Conservation (phyloP, 2,329 filamentous ascomycete species). For the Phymatotrichopsis omnivora region DNA sequence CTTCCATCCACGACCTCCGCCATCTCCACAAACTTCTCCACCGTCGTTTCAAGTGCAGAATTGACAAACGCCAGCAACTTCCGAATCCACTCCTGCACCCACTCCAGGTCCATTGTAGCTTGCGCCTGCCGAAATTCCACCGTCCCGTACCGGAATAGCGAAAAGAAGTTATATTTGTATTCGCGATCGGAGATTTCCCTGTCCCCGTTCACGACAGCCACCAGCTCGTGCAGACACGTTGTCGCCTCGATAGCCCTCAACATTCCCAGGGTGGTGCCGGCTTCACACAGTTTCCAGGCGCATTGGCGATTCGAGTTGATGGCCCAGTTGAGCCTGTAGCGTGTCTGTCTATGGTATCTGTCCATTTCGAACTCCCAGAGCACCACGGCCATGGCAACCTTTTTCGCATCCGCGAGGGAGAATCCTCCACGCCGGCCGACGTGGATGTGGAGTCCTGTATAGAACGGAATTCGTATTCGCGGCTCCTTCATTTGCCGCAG, state of each 20-base stretch:
- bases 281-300: background rate
- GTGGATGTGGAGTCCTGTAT: slow-evolving; percentile 14
- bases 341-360: background rate
- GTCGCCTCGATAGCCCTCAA: slow-evolving; percentile 10
- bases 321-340: background rate
- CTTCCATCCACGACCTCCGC: background rate
- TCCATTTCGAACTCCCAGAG: slow-evolving; percentile 14
- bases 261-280: slow-evolving; percentile 6
- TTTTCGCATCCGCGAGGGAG: slow-evolving; percentile 5
- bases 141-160: slow-evolving; percentile 3
- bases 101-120: slow-evolving; percentile 7
- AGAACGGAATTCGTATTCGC: too few relatives aligned
- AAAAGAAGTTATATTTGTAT: slow-evolving; percentile 17
- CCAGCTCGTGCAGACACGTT: too few relatives aligned
- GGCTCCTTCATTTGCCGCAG: too few relatives aligned
- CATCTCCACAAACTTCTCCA: slow-evolving; percentile 7
- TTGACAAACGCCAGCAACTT: slow-evolving; percentile 10
- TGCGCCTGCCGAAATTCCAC: slow-evolving; percentile 18
- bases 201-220: slow-evolving; percentile 5
- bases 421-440: slow-evolving; percentile 15
- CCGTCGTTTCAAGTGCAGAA: background rate
- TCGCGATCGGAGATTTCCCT: slow-evolving; percentile 6
- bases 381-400: slow-evolving; percentile 12
- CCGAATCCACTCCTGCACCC: slow-evolving; percentile 7
- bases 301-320: slow-evolving; percentile 5